Conservation (phyloP, 2,329 filamentous ascomycete genomes). For the Paramyrothecium sp. region DNA sequence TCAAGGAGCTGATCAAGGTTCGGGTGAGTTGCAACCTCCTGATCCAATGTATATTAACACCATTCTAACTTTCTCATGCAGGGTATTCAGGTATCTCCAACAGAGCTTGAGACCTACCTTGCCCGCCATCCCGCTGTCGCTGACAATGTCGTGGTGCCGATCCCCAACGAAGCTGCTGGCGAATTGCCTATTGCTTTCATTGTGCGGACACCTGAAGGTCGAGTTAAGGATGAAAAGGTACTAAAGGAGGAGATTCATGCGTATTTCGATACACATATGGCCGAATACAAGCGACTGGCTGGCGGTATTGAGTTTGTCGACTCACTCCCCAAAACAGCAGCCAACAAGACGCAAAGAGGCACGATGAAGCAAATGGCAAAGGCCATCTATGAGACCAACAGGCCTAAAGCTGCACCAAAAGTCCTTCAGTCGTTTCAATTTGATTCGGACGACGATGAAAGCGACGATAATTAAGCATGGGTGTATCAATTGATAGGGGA, state of each 20-base stretch:
- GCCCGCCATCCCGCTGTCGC: conserved; percentile 63
- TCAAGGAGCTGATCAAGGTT: conserved; percentile 58
- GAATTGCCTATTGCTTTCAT: conserved; percentile 58
- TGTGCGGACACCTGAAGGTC: conserved; percentile 40
- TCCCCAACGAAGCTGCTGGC: conserved; percentile 51
- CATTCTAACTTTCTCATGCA: conserved; percentile 8
- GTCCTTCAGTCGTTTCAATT: conserved; percentile 9
- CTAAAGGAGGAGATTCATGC: conserved; percentile 38
- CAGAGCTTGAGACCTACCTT: conserved; percentile 68
- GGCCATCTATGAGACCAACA: conserved; percentile 12
- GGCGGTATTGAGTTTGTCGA: conserved; percentile 50
- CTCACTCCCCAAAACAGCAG: conserved; percentile 58
- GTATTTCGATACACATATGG: conserved; percentile 38
- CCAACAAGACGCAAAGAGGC: conserved; percentile 55
- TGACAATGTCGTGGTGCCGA: conserved; percentile 67
- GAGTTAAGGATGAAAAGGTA: conserved; percentile 52
- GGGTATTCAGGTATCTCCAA: conserved; percentile 74
- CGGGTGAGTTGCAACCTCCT: conserved; percentile 10
- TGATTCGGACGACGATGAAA: conserved; percentile 9
- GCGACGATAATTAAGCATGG: not conserved
- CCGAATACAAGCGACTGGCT: conserved; percentile 49
- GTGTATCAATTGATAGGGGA: not conserved
- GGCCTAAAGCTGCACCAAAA: not conserved
- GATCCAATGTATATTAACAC: not conserved
- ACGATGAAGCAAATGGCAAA: conserved; percentile 39